Evolutionary conservation across 768 basidiomycete genomes (phyloP).

Genomic region (Tricholoma hemisulphureum): DNA sequence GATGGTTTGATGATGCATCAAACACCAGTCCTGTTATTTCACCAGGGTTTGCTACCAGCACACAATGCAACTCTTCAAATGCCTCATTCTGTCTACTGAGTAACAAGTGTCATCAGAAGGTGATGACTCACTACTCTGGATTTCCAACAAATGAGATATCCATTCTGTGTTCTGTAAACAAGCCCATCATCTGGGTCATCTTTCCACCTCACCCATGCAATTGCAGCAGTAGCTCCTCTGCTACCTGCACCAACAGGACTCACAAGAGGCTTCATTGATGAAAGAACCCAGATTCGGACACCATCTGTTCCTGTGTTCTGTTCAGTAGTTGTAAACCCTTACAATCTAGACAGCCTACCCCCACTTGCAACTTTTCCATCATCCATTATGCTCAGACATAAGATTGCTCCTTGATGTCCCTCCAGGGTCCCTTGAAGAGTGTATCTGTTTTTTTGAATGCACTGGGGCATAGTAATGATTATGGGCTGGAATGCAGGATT

Average conservation of each 20-base stretch:
- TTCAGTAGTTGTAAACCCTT: background rate
- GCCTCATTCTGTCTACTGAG: background rate
- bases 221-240: constrained; percentile 1
- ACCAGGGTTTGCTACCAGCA: constrained; percentile 12
- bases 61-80: constrained; percentile 17
- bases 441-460: too few relatives aligned
- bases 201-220: constrained; percentile 4
- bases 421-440: too few relatives aligned
- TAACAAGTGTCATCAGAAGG: too few relatives aligned
- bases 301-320: constrained; percentile 1
- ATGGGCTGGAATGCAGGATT: too few relatives aligned
- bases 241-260: constrained; percentile 3
- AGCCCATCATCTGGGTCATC: constrained; percentile 10
- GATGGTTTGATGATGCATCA: constrained; percentile 17
- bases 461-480: too few relatives aligned
- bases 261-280: background rate
- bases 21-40: constrained; percentile 21
- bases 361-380: too few relatives aligned
- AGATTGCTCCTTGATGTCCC: too few relatives aligned
- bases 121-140: too few relatives aligned
- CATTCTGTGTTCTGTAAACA: constrained; percentile 4
- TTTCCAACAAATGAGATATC: constrained; percentile 1
- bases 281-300: constrained; percentile 1
- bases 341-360: too few relatives aligned
- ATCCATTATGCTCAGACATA: too few relatives aligned